Base-by-base conservation (phyloP, 805 yeast genomes). In the Wickerhamiella lipophila region DNA sequence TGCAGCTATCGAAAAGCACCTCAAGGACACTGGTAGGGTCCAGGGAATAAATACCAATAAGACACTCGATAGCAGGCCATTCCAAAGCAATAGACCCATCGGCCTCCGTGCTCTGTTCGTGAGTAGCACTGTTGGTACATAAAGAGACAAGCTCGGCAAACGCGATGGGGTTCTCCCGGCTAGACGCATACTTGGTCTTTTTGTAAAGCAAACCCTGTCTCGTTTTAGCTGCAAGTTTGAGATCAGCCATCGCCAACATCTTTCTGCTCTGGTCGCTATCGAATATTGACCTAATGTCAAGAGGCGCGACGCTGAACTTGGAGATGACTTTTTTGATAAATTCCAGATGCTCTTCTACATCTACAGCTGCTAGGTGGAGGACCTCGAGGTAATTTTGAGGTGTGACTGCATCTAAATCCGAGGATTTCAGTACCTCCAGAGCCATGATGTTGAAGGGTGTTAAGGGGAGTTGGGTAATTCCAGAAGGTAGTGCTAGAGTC, bases 11-110 rank as follows among this genome's bases (percentile, higher is more conserved):
- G 8, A 47, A n/a, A 2, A 32, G n/a, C 18, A 32, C 18, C 2
- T 21, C 40, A 13, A 47, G 27, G 11, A 34, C 42, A 6, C 15
- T 4, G 5, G 3, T 12, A 3, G 47, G 43, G 7, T 48, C 50
- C 15, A 48, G 47, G 5, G 26, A 21, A 35, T 39, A 48, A 11
- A 29, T 16, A 6, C 47, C 46, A 16, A 48, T 42, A 7, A 42
- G n/a, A 3, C 23, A 13, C 30, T 42, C 32, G 9, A 48, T n/a
- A 5, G 22, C 44, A 2, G 30, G 11, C 35, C 39, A 27, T 15
- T 21, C 26, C 1, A 41, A 27, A n/a, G 26, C 26, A 23, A 23
- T 8, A 23, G 26, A 23, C 26, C 8, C 26, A 8, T 5, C 26
- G 5, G 26, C 26, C 8, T 23, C 26, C 8, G 26, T 8, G 26